Evolutionary conservation across 2,329 filamentous ascomycete species (phyloP).

Genomic region (Talaromyces pinophilus): DNA sequence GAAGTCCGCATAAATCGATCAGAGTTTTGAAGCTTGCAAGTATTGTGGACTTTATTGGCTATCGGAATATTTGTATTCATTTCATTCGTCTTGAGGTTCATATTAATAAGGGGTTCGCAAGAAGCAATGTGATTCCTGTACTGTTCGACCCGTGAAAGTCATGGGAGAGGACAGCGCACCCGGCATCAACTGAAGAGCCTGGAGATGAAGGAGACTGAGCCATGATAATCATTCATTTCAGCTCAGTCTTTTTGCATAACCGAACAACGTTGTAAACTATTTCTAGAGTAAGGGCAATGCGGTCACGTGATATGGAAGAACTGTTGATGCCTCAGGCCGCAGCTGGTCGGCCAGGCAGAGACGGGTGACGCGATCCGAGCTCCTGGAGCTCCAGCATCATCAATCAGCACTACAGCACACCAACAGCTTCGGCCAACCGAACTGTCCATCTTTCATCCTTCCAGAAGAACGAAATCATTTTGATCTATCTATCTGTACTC

Average conservation of each 20-base stretch:
- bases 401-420: not conserved
- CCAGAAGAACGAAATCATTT: not conserved
- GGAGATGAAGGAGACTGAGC: not conserved
- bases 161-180: not conserved
- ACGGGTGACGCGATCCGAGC: conserved; percentile 22
- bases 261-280: not conserved
- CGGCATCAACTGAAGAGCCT: not conserved
- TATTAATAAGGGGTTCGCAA: not conserved
- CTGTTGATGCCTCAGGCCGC: conserved; percentile 15
- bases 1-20: not conserved
- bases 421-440: conserved; percentile 11
- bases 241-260: not conserved
- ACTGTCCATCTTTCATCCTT: not conserved
- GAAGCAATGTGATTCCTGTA: not conserved
- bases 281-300: not conserved
- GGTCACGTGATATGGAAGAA: conserved; percentile 11
- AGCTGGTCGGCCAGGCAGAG: conserved; percentile 16
- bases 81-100: not conserved
- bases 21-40: not conserved
- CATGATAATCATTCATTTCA: not conserved
- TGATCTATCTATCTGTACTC: not conserved
- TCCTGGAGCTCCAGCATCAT: conserved; percentile 14
- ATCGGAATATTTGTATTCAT: not conserved
- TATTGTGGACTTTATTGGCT: not conserved
- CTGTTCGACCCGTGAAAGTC: not conserved